Percentiles rank a stretch among this genome's conserved stretches.
These are phyloP conservation scores for Pichia terricola DNA, from an alignment of 1,139 yeast species.

Conservation along the genomic window DNA sequence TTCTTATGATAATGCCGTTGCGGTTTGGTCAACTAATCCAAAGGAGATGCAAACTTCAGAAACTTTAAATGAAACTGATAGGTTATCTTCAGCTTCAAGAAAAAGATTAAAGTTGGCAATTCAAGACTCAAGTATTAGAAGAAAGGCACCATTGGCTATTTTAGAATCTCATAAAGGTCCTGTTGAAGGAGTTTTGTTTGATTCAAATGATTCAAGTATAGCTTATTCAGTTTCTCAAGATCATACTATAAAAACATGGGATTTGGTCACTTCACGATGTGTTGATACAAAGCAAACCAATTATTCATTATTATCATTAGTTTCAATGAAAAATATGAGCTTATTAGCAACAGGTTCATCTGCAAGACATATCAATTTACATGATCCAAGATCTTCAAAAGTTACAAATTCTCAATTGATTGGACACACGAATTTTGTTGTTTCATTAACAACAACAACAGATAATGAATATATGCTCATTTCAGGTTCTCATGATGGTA, in stretches of 20 bases:
- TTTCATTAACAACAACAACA: constrained; percentile 57
- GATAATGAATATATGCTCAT: constrained; percentile 71
- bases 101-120: constrained; percentile 80
- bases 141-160: constrained; percentile 71
- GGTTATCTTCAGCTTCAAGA: constrained; percentile 66
- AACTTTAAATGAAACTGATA: constrained; percentile 32
- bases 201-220: constrained; percentile 60
- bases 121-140: constrained; percentile 65
- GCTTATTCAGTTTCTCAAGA: constrained; percentile 94
- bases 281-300: constrained; percentile 85
- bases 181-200: constrained; percentile 77
- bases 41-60: constrained; percentile 76
- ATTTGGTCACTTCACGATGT: constrained; percentile 70
- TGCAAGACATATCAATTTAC: constrained; percentile 88
- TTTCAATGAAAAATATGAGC: constrained; percentile 54
- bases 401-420: constrained; percentile 60
- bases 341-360: constrained; percentile 88
- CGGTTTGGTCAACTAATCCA: constrained; percentile 80
- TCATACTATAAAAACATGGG: constrained; percentile 95
- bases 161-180: constrained; percentile 79
- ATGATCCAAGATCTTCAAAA: constrained; percentile 71
- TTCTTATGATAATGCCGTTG: constrained; percentile 71
- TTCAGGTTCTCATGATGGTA: constrained; percentile 92
- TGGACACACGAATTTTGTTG: constrained; percentile 92
- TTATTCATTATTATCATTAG: constrained; percentile 71